A percentile compares a stretch with the other conserved stretches of the same genome.
phyloP scores from a whole-genome alignment of 768 basidiomycete genomes.

The Guyanaporus albipodus region DNA sequence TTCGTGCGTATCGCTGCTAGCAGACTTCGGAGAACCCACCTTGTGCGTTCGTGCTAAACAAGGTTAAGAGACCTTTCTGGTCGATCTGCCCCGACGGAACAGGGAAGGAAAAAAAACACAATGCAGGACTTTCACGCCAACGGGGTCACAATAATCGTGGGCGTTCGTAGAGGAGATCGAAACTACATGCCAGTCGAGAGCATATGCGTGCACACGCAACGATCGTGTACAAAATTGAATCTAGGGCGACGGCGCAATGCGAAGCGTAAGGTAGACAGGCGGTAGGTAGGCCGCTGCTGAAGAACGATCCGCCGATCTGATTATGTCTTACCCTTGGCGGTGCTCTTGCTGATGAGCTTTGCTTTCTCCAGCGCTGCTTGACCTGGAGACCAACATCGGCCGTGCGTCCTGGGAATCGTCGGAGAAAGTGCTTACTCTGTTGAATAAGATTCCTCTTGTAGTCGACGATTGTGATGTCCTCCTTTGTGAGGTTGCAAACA shows the following conservation, averaged over 20 bases:
- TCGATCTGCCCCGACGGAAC: conserved; percentile 15
- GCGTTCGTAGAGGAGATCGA: conserved; percentile 10
- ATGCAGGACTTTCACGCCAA: no score
- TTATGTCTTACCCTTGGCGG: conserved; percentile 66
- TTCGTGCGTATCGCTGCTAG: conserved; percentile 19
- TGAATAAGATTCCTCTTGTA: conserved; percentile 87
- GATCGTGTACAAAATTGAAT: conserved; percentile 14
- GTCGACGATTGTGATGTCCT: conserved; percentile 86
- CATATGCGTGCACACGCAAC: conserved; percentile 13
- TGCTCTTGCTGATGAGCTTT: conserved; percentile 84
- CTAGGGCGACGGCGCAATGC: conserved; percentile 6
- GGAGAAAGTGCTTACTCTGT: conserved; percentile 52
- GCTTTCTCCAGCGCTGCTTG: conserved; percentile 88
- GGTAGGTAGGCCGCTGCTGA: neutral
- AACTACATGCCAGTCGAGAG: conserved; percentile 10
- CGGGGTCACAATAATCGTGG: conserved; percentile 17
- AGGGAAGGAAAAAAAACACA: no score
- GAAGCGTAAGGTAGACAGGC: conserved; percentile 7
- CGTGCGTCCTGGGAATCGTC: neutral
- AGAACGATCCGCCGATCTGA: conserved; percentile 1
- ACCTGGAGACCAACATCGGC: conserved; percentile 42
- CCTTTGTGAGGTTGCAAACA: conserved; percentile 87
- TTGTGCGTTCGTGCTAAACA: conserved; percentile 4
- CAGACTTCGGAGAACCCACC: conserved; percentile 28
- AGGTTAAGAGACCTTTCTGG: conserved; percentile 17